Conservation (phyloP, 1,284 basidiomycete genomes). For the Microbotryum silenes-acaulis region DNA sequence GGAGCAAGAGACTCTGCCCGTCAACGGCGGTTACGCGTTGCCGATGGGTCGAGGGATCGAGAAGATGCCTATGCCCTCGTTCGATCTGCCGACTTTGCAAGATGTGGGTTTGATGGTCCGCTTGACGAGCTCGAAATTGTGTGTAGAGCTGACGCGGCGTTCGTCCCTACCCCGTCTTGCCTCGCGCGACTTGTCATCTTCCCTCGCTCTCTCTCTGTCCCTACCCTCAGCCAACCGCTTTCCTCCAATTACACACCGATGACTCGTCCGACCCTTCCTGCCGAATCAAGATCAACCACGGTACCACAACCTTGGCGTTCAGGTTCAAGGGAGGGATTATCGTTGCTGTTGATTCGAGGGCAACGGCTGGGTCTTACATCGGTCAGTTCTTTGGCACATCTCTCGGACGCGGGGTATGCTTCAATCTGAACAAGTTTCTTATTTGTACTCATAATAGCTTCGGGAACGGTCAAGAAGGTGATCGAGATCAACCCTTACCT, state of each 20-base stretch:
- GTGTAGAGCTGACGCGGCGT: neutral
- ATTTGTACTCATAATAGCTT: slow-evolving; percentile 51
- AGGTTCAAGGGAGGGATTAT: slow-evolving; percentile 94
- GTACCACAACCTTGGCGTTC: slow-evolving; percentile 97
- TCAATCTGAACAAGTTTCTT: neutral
- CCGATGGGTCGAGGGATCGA: slow-evolving; percentile 30
- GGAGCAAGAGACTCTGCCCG: slow-evolving; percentile 12
- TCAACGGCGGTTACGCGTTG: slow-evolving; percentile 24
- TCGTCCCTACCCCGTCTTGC: neutral
- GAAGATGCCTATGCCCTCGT: slow-evolving; percentile 28
- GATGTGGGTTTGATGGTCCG: slow-evolving; percentile 11
- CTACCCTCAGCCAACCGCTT: slow-evolving; percentile 65
- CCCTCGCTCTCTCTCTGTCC: neutral
- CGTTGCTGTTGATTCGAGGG: slow-evolving; percentile 94
- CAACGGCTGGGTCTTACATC: slow-evolving; percentile 93
- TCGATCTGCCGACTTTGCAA: slow-evolving; percentile 20
- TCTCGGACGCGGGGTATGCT: neutral
- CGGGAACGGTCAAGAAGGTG: slow-evolving; percentile 95
- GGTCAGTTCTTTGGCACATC: slow-evolving; percentile 50
- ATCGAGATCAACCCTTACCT: slow-evolving; percentile 99
- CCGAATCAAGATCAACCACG: slow-evolving; percentile 97
- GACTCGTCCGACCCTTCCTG: slow-evolving; percentile 80
- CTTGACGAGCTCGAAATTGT: neutral
- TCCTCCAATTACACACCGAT: slow-evolving; percentile 83
- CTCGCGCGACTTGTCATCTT: neutral